Base-by-base conservation (phyloP, 495 filamentous ascomycete species). In the Penicillium antarcticum region DNA sequence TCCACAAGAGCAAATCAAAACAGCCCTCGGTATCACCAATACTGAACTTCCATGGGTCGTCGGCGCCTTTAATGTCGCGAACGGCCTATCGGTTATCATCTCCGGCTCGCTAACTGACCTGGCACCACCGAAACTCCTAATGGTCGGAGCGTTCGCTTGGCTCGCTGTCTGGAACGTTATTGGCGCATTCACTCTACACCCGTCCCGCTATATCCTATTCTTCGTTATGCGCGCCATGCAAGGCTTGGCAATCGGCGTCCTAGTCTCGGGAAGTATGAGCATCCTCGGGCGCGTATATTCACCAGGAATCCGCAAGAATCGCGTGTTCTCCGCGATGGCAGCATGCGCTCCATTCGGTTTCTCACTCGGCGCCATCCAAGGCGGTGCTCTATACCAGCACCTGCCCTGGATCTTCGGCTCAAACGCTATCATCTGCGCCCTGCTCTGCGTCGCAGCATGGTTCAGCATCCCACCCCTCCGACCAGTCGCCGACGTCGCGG, bases 91-190 rank as follows among this genome's bases (percentile, higher is more conserved):
- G 0, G 75, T 77, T 18, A 67, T 76, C 8, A 55, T 76, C 6
- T 68, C 71, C 5, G 75, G 73, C 3, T 71, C 70, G 14, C 50
- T 77, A 11, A 66, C 73, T 14, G 75, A 78, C 42, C 52, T 78
- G 2, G 61, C 60, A 4, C 53, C 72, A 2, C 74, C 75, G 1
- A 77, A 69, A 33, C 55, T 51, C 5, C 53, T 78, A 7, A 71
- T 74, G 56, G 60, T 76, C 1, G 61, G 62, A 8, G 72, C 70
- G 8, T 76, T 78, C 53, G 52, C 52, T 7, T 76, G 73, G 71
- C 60, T 71, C 5, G 55, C 62, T 0, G 57, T 64, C 0, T 77
- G 72, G 75, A 73, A 76, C 21, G 45, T 62, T 9, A 57, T 78
- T 12, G 66, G 70, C 0, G 70, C 52, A 1, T 72, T 68, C 38